Evolutionary conservation across 345 rosid genomes (phyloP), one percentile per base, ranked within the genome.

Genomic region (Syzygium aqueum): DNA sequence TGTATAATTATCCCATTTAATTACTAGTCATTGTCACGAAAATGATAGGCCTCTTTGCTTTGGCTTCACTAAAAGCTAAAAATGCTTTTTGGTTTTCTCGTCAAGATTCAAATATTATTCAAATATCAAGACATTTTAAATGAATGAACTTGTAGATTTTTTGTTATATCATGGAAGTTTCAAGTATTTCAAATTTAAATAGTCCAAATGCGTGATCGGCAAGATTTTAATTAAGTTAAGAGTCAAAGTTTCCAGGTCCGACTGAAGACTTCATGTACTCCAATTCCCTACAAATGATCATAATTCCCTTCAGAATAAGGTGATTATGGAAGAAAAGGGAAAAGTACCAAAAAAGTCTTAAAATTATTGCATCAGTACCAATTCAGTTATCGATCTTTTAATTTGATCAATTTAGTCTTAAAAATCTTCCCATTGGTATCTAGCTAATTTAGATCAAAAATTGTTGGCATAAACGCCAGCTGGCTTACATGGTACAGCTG

Each of bases 401-500:
- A 43, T 43, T 43, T 1, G 1, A 43, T 43, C 46, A 43, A 43
- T 43, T 43, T 43, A 43, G 7, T 43, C 7, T 43, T 43, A 43
- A 43, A 43, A 1, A 43, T 43, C 6, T 43, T 43, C 1, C 7
- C 46, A 6, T 43, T 43, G 7, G 46, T 43, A 43, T 43, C 1
- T 5, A 43, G 46, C 46, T 43, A 43, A 43, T 43, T 43, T 43
- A 43, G 46, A 43, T 43, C 7, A 43, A 7, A 43, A 43, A 5
- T 43, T 43, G 46, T 7, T 43, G 6, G 4, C 46, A 6, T 43
- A 43, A 43, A 43, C 7, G 46, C 1, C 7, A 5, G 7, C 46
- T 6, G 46, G 46, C 46, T 1, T 43, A 43, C 1, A 1, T 43
- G 7, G 7, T 6, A 43, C 7, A 1, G 46, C 7, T 6, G 1